A percentile compares a stretch with the other conserved stretches of the same genome.
These are phyloP conservation scores for Toxoplasma gondii DNA, from an alignment of 169 alveolate species.

Conservation along the genomic window DNA sequence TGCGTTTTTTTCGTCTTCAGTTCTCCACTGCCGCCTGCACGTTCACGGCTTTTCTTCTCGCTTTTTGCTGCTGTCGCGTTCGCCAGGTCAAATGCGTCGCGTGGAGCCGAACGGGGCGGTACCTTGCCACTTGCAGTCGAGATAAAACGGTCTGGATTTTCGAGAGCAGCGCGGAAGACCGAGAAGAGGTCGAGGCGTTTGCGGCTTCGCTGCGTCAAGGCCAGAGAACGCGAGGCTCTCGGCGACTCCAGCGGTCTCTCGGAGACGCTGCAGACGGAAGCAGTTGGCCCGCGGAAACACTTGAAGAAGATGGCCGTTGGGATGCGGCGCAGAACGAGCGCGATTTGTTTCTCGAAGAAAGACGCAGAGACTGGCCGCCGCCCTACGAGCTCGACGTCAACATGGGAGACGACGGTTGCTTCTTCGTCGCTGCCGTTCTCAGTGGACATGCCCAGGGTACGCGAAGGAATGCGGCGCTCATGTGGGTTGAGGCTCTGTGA, in stretches of 20 bases:
- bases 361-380: neutral
- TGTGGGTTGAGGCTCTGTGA: no score
- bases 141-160: slow-evolving; percentile 90
- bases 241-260: neutral
- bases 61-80: neutral
- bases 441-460: slow-evolving; percentile 64
- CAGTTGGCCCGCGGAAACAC: neutral
- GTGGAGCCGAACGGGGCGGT: slow-evolving; percentile 83
- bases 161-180: slow-evolving; percentile 69
- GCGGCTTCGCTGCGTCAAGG: neutral
- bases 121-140: slow-evolving; percentile 89
- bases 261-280: neutral
- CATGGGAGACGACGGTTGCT: slow-evolving; percentile 31
- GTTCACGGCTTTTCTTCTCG: no score
- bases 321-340: neutral
- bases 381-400: neutral
- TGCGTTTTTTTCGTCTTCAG: no score
- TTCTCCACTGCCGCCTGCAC: no score
- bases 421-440: slow-evolving; percentile 58
- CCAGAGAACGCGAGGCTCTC: neutral
- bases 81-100: slow-evolving; percentile 83
- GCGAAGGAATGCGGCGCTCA: neutral
- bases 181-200: neutral
- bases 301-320: neutral
- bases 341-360: slow-evolving; percentile 14